Conservation (phyloP, 1,284 basidiomycete species). For the Phenoliferia sp. region DNA sequence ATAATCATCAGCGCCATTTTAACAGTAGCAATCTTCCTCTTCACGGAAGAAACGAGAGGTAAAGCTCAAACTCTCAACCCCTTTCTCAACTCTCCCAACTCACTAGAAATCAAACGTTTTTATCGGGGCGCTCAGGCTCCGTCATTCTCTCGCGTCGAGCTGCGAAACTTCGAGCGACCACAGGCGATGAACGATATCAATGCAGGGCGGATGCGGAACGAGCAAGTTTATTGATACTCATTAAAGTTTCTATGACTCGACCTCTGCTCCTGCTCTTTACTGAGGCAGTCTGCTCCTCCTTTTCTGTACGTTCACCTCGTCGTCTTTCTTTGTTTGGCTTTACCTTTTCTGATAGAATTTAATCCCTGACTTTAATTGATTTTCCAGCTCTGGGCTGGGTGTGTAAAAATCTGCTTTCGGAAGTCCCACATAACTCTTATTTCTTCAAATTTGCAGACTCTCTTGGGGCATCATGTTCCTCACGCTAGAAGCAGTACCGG, state of each 20-base stretch:
- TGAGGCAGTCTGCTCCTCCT: constrained; percentile 30
- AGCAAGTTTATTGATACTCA: constrained; percentile 37
- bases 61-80: no score
- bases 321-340: no score
- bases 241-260: constrained; percentile 38
- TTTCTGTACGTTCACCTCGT: no score
- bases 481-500: not conserved
- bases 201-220: constrained; percentile 40
- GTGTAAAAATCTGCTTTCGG: not conserved
- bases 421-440: not conserved
- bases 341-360: no score
- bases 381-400: not conserved
- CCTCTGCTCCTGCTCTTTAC: constrained; percentile 24
- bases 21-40: constrained; percentile 18
- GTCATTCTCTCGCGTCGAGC: constrained; percentile 35
- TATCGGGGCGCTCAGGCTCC: constrained; percentile 1
- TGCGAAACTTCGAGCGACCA: constrained; percentile 30
- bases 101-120: not conserved
- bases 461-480: not conserved
- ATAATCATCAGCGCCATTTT: constrained; percentile 22
- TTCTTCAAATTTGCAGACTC: not conserved
- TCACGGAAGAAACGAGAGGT: constrained; percentile 33
- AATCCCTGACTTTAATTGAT: not conserved
- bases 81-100: not conserved
- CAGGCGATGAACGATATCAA: constrained; percentile 40